Percentiles rank a stretch among this genome's conserved stretches.
phyloP scores from a whole-genome alignment of 768 basidiomycete species.

The Hericium coralloides region DNA sequence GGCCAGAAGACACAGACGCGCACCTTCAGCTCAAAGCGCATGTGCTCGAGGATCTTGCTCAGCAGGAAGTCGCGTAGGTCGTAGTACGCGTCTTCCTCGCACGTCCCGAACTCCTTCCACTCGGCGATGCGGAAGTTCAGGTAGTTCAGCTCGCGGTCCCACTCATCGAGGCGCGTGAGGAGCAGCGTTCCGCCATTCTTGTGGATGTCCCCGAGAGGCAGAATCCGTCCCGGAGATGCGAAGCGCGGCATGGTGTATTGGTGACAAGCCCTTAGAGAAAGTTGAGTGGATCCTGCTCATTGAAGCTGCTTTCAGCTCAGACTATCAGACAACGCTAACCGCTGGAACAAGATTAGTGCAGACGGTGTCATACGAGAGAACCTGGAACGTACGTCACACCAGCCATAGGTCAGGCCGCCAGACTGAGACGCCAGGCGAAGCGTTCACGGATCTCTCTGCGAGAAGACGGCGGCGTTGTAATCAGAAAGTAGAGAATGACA shows the following conservation, averaged over 20 bases:
- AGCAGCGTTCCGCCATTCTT: slow-evolving; percentile 7
- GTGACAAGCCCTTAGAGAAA: too few species aligned
- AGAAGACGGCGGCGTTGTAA: neutral
- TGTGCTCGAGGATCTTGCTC: slow-evolving; percentile 6
- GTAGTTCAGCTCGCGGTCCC: slow-evolving; percentile 14
- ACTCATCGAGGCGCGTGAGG: slow-evolving; percentile 10
- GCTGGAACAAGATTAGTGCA: neutral
- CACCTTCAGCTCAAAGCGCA: slow-evolving; percentile 13
- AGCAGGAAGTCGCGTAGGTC: slow-evolving; percentile 9
- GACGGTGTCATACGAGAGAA: neutral
- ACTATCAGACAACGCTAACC: neutral
- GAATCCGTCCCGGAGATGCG: too few species aligned
- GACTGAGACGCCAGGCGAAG: neutral
- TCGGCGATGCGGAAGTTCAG: slow-evolving; percentile 13
- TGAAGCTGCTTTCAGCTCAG: neutral
- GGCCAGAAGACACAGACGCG: neutral
- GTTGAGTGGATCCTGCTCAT: too few species aligned
- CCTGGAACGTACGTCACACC: neutral
- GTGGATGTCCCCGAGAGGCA: slow-evolving; percentile 3
- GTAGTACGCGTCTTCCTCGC: slow-evolving; percentile 10
- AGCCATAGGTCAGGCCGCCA: neutral
- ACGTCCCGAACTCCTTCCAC: slow-evolving; percentile 9
- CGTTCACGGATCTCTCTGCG: neutral
- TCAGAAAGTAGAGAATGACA: neutral
- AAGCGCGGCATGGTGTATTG: too few species aligned